Evolutionary conservation across 169 alveolate genomes (phyloP), one percentile per base, ranked within the genome.

Genomic region (Eimeria brunetti): DNA sequence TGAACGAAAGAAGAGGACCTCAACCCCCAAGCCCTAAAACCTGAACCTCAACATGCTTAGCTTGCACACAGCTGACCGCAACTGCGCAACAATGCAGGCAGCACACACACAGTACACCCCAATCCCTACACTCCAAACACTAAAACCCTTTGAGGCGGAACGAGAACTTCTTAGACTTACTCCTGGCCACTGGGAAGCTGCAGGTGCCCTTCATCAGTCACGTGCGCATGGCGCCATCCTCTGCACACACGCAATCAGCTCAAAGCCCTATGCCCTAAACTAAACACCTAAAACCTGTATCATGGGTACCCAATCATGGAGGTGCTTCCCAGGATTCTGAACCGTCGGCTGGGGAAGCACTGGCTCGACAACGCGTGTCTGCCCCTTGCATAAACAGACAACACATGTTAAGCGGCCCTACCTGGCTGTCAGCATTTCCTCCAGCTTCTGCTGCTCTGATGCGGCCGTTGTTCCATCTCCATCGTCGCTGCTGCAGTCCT

Each of bases 141-240:
- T 60, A 60, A 60, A 60, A 80, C 16, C 41, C 67, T 64, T 41
- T 3, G 67, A 33, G 67, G 58, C 30, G 11, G 62, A 76, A 69
- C 6, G 49, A 49, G 9, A 73, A 36, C 16, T 51, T 16, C 56
- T 71, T 9, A 0, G n/a, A 18, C 92, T 41, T 62, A 86, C 92
- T 86, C 92, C 33, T 86, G 81, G 92, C 92, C 92, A n/a, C 24
- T 86, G 24, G 92, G 92, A 30, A 86, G 92, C 67, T 62, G 92
- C 92, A 86, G 24, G 56, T 86, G 78, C 30, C 92, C 92, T 11
- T 86, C 92, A 27, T 86, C 92, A 5, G 92, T 86, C 81, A 86
- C 92, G 51, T 44, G 92, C 14, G 92, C 92, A 62, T 36, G 64
- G 8, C 81, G 78, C 92, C 92, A 86, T 44, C 92, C 92, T 41